A percentile compares a stretch with the other conserved stretches of the same genome.
These are phyloP conservation scores for Westerdykella ornata DNA, from an alignment of 2,329 filamentous ascomycete species.

Conservation along the genomic window DNA sequence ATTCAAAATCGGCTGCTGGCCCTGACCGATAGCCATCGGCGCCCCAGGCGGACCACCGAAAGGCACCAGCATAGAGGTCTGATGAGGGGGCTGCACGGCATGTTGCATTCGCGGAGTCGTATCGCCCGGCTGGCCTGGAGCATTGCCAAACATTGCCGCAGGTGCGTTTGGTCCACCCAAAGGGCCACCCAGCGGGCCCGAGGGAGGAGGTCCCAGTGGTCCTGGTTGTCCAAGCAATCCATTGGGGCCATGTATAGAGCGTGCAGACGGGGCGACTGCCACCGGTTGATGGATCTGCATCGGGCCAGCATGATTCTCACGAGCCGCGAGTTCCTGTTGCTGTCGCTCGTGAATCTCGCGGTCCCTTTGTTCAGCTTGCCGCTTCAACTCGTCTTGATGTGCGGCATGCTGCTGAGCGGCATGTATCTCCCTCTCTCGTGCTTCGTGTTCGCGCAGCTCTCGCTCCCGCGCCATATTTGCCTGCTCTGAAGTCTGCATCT, in stretches of 20 bases:
- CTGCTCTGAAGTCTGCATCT: slow-evolving; percentile 33
- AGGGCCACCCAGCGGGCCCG: slow-evolving; percentile 40
- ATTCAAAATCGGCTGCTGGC: slow-evolving; percentile 78
- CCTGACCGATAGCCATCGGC: slow-evolving; percentile 60
- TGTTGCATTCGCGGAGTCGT: slow-evolving; percentile 56
- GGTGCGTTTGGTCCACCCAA: slow-evolving; percentile 56
- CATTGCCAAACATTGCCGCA: slow-evolving; percentile 63
- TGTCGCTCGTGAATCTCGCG: slow-evolving; percentile 60
- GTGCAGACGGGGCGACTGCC: slow-evolving; percentile 64
- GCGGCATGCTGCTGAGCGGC: slow-evolving; percentile 27
- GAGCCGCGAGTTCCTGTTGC: slow-evolving; percentile 60
- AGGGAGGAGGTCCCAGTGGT: slow-evolving; percentile 46
- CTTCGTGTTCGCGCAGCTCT: slow-evolving; percentile 41
- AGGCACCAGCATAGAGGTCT: slow-evolving; percentile 48
- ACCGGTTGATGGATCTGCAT: slow-evolving; percentile 93
- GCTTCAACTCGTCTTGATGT: slow-evolving; percentile 51
- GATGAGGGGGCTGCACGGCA: slow-evolving; percentile 48
- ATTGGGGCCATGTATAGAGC: slow-evolving; percentile 82
- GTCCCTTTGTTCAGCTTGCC: slow-evolving; percentile 46
- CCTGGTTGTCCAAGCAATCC: slow-evolving; percentile 63
- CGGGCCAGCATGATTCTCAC: slow-evolving; percentile 81
- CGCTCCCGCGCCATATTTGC: slow-evolving; percentile 40
- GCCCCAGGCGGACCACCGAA: slow-evolving; percentile 41
- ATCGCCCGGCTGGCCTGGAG: slow-evolving; percentile 58
- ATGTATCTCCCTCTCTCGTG: slow-evolving; percentile 46